Base-by-base conservation (phyloP, 2,329 filamentous ascomycete species). In the Stachybotrys echinatus region DNA sequence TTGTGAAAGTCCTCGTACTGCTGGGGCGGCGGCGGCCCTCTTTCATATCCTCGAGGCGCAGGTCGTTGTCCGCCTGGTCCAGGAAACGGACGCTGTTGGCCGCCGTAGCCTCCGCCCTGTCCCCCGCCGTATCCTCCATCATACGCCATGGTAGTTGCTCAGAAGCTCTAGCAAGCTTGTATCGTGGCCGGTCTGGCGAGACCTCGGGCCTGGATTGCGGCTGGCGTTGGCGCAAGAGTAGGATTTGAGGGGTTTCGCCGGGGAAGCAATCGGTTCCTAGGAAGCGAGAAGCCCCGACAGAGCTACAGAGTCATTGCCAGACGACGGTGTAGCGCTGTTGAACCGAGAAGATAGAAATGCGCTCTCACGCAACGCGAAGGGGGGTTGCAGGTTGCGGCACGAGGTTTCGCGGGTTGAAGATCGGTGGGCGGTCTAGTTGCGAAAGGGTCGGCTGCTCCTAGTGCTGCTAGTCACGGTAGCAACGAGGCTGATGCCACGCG, bases 1-100 rank as follows among this genome's bases (percentile, higher is more conserved):
- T 75, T 69, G 48, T 74, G 68, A 50, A 76, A 74, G 46, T 71
- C 67, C 48, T 76, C 69, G 51, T 77, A 74, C 50, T 76, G 67
- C 50, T 70, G 68, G 14, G 58, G 58, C 8, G 27, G 27, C n/a
- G 59, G 60, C 18, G 54, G 61, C 39, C 53, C 59, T 21, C 59
- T 58, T 51, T 56, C 59, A 44, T 60, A 60, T 57, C 65, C 60
- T 70, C 71, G 70, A 38, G 70, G 68, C 44, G 58, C 61, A 45
- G 69, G 65, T 48, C 72, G 65, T 49, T 71, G 72, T 42, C 69
- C 68, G 47, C 70, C 73, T 27, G 68, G 71, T 37, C 74, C 75
- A 53, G 68, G 70, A 58, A 79, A 78, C n/a, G 72, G 71, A 50
- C 74, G 73, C 58, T 76, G 72, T 48, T 74, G 71, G 42, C 58